Conservation (phyloP, 2,329 filamentous ascomycete species). For the Phyllosticta citrichinensis region DNA sequence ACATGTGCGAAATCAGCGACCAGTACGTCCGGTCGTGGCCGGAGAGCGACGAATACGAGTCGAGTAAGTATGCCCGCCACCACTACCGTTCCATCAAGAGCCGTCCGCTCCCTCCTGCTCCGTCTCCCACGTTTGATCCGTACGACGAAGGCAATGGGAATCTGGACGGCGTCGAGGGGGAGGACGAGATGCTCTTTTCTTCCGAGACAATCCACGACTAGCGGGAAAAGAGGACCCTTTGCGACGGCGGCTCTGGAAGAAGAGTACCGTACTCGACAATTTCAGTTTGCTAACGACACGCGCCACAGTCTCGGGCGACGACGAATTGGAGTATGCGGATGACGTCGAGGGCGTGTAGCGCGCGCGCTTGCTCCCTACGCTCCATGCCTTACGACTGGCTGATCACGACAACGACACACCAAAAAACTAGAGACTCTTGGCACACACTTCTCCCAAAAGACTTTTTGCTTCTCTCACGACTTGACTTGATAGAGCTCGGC, state of each 20-base stretch:
- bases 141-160: neutral
- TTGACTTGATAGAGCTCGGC: too few relatives aligned
- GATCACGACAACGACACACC: too few relatives aligned
- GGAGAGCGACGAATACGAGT: slow-evolving; percentile 7
- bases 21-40: slow-evolving; percentile 2
- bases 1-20: neutral
- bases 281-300: neutral
- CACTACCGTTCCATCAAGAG: neutral
- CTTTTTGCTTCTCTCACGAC: too few relatives aligned
- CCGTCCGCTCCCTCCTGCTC: neutral
- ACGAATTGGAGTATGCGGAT: slow-evolving; percentile 8
- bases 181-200: neutral
- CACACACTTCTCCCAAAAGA: too few relatives aligned
- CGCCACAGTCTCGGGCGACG: slow-evolving; percentile 6
- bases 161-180: neutral
- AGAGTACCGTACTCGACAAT: neutral
- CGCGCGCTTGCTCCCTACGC: too few relatives aligned
- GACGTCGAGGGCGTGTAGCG: slow-evolving; percentile 5
- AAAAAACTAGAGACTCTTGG: too few relatives aligned
- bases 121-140: neutral
- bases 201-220: neutral
- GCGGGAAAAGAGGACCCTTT: neutral
- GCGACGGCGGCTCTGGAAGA: neutral
- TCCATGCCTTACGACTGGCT: too few relatives aligned
- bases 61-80: slow-evolving; percentile 5